Conservation (phyloP, 2,329 filamentous ascomycete genomes). For the Pseudogymnoascus sp. region DNA sequence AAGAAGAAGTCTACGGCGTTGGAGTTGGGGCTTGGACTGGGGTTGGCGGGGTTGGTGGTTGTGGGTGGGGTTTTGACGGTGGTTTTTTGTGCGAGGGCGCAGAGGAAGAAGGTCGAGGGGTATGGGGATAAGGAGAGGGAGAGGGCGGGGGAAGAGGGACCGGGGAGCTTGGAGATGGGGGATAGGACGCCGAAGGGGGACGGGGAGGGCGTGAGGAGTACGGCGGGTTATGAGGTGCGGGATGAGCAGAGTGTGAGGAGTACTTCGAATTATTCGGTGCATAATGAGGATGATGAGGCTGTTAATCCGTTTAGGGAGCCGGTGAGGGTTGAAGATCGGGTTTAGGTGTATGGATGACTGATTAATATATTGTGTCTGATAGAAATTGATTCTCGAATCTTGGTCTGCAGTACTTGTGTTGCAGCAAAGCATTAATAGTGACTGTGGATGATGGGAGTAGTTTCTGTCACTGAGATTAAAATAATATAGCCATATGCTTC, state of each 20-base stretch:
- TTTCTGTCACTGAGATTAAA: no score
- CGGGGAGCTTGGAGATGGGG: neutral
- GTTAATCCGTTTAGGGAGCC: neutral
- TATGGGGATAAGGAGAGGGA: neutral
- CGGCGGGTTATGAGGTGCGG: neutral
- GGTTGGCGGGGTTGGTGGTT: neutral
- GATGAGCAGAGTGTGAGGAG: neutral
- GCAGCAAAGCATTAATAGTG: no score
- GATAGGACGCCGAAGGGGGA: neutral
- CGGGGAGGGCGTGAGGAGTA: neutral
- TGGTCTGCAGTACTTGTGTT: no score
- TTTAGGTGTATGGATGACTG: neutral
- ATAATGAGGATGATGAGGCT: neutral
- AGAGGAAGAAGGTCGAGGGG: neutral
- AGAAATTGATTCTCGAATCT: neutral
- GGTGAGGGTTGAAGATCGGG: neutral
- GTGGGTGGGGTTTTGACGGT: neutral
- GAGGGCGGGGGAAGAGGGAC: neutral
- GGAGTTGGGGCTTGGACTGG: conserved; percentile 15
- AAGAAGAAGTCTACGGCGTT: conserved; percentile 15
- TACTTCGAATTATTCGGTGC: neutral
- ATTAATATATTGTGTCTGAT: neutral
- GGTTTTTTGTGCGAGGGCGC: neutral
- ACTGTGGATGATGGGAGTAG: no score
- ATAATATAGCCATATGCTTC: no score